A percentile compares a stretch with the other conserved stretches of the same genome.
phyloP scores from a whole-genome alignment of 2,329 filamentous ascomycete genomes.

The Pseudovirgaria hyperparasitica region DNA sequence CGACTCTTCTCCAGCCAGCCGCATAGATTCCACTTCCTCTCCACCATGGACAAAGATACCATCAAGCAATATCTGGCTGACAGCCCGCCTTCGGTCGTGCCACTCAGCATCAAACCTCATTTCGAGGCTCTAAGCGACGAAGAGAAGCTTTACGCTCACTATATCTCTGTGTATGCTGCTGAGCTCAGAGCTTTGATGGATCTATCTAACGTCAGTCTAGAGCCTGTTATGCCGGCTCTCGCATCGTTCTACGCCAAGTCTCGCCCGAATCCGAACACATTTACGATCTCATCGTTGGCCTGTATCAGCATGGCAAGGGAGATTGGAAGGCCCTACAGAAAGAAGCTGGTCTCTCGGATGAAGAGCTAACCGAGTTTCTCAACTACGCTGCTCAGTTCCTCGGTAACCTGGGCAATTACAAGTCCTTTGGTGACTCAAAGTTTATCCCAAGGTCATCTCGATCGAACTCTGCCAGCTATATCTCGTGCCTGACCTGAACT shows the following conservation, averaged over 20 bases:
- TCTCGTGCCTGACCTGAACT: conserved; percentile 25
- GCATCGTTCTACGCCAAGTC: conserved; percentile 40
- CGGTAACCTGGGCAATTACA: conserved; percentile 43
- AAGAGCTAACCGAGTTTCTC: conserved; percentile 24
- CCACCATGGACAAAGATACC: conserved; percentile 29
- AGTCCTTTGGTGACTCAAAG: conserved; percentile 37
- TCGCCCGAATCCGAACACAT: conserved; percentile 39
- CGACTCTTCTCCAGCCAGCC: too few species aligned
- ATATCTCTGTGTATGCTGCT: conserved; percentile 22
- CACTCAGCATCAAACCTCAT: conserved; percentile 82
- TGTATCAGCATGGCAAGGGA: conserved; percentile 35
- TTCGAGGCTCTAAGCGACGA: conserved; percentile 65
- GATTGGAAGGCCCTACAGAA: conserved; percentile 35
- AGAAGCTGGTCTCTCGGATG: conserved; percentile 26
- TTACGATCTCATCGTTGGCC: conserved; percentile 41
- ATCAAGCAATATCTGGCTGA: conserved; percentile 74
- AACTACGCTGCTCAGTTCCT: conserved; percentile 33
- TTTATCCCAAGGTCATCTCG: conserved; percentile 41
- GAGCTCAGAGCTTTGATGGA: conserved; percentile 1
- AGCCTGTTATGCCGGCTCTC: conserved; percentile 35
- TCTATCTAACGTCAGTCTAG: conserved; percentile 10
- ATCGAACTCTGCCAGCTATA: too few species aligned
- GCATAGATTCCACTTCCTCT: too few species aligned
- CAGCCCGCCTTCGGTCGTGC: conserved; percentile 75
- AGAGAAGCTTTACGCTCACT: conserved; percentile 85